These are phyloP conservation scores for Ettlia oleoabundans DNA, from an alignment of 139 green algal genomes.

Conservation along the genomic window DNA sequence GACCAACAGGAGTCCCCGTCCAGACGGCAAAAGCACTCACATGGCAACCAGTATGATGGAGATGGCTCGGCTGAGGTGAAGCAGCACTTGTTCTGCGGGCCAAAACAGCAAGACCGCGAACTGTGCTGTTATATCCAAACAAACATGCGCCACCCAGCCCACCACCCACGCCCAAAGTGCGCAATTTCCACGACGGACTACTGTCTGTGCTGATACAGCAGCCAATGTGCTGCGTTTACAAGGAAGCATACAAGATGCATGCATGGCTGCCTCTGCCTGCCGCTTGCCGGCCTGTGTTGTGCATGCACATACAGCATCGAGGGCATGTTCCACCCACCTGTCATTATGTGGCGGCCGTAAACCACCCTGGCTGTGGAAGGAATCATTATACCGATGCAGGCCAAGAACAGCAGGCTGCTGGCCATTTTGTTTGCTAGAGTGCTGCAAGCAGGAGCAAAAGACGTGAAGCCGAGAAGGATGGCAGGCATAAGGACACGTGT, in stretches of 20 bases:
- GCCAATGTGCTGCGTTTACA: too few relatives aligned
- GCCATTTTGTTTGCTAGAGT: constrained; percentile 47
- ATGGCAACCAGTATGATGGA: constrained; percentile 65
- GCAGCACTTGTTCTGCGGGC: constrained; percentile 41
- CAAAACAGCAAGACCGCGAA: too few relatives aligned
- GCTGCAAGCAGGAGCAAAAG: background rate
- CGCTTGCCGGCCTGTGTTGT: too few relatives aligned
- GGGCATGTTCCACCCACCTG: background rate
- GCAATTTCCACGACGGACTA: too few relatives aligned
- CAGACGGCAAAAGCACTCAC: constrained; percentile 35
- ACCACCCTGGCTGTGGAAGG: constrained; percentile 63
- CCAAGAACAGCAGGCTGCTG: constrained; percentile 81
- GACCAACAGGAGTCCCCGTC: background rate
- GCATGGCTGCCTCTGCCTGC: too few relatives aligned
- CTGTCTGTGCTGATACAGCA: too few relatives aligned
- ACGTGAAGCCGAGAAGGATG: background rate
- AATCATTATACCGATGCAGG: constrained; percentile 80
- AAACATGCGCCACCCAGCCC: too few relatives aligned
- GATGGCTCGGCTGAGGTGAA: constrained; percentile 62
- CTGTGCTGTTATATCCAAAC: too few relatives aligned
- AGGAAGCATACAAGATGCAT: too few relatives aligned
- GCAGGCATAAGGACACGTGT: too few relatives aligned
- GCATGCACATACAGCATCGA: background rate
- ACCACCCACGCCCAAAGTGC: too few relatives aligned
- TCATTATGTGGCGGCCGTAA: constrained; percentile 45